Evolutionary conservation across 169 alveolate species (phyloP), one percentile per base, ranked within the genome.

Genomic region (Eimeria praecox): DNA sequence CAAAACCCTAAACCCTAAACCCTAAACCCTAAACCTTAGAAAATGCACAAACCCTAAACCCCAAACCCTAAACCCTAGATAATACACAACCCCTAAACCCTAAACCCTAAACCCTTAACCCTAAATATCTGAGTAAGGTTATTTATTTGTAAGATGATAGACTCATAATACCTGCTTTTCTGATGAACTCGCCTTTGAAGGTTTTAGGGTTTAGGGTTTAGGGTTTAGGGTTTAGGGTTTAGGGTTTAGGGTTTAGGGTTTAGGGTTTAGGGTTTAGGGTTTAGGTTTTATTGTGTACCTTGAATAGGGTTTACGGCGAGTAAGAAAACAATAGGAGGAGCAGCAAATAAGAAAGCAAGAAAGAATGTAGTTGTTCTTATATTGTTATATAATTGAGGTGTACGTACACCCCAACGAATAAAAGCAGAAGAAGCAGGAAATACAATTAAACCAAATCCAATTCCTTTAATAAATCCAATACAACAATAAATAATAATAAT

Each of bases 231-330:
- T 56, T 56, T 56, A 56, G 69, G 69, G 69, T 56, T 56, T 56
- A 56, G 69, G 69, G 69, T 27, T 27, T 2, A 56, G 69, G 69
- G 2, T 56, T 56, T 1, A 56, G 2, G 2, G 2, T 56, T 56
- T 56, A 56, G 69, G 69, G 69, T 56, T 56, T 56, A 56, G 69
- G 69, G 69, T 56, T 56, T 56, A 56, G 69, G 69, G 66, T 56
- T 56, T 56, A 56, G 66, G 66, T 18, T 56, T 56, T 56, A n/a
- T n/a, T n/a, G n/a, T n/a, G n/a, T n/a, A n/a, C n/a, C n/a, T n/a
- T n/a, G n/a, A n/a, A n/a, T n/a, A 56, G 69, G 69, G 69, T 56
- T 56, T 56, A 56, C 69, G 69, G 69, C 27, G 56, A n/a, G 46
- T 14, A 49, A 75, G 87, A 56, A 49, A 3, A 75, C 54, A 10